Evolutionary conservation across 257 asterid species (phyloP).

Genomic region (Gentiana dahurica): DNA sequence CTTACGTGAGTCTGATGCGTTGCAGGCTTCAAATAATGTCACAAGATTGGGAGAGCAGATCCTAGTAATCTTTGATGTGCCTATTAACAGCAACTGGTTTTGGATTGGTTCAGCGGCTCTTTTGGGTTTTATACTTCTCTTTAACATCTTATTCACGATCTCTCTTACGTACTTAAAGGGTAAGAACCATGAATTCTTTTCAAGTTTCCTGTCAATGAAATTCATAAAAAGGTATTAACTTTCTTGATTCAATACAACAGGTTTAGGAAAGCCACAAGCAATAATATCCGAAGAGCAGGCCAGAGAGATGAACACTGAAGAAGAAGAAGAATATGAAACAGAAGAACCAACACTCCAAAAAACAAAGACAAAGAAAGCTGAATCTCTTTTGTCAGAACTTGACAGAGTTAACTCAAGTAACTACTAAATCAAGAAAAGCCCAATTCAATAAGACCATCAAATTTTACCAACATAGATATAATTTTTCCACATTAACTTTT

Average conservation of each 20-base stretch:
- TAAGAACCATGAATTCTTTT: conserved; percentile 20
- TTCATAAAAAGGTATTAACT: conserved; percentile 1
- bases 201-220: neutral
- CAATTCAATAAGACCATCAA: neutral
- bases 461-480: neutral
- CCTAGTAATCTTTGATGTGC: conserved; percentile 29
- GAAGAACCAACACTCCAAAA: conserved; percentile 38
- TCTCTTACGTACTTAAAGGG: conserved; percentile 51
- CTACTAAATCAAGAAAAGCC: conserved; percentile 1
- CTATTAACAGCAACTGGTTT: conserved; percentile 39
- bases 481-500: conserved; percentile 7
- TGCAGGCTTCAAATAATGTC: conserved; percentile 27
- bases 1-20: neutral
- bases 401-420: conserved; percentile 58
- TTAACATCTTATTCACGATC: conserved; percentile 41
- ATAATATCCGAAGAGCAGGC: conserved; percentile 78
- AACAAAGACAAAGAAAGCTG: conserved; percentile 37
- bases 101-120: conserved; percentile 63
- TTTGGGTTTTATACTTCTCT: conserved; percentile 33
- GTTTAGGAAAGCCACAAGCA: conserved; percentile 81
- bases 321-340: conserved; percentile 21
- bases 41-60: conserved; percentile 36
- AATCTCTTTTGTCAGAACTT: conserved; percentile 31
- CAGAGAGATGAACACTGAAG: conserved; percentile 41
- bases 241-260: conserved; percentile 19